Percentiles rank a stretch among this genome's conserved stretches.
Conservation (phyloP, 2,329 filamentous ascomycete species). For the Lecanoromycetidae sp. region DNA sequence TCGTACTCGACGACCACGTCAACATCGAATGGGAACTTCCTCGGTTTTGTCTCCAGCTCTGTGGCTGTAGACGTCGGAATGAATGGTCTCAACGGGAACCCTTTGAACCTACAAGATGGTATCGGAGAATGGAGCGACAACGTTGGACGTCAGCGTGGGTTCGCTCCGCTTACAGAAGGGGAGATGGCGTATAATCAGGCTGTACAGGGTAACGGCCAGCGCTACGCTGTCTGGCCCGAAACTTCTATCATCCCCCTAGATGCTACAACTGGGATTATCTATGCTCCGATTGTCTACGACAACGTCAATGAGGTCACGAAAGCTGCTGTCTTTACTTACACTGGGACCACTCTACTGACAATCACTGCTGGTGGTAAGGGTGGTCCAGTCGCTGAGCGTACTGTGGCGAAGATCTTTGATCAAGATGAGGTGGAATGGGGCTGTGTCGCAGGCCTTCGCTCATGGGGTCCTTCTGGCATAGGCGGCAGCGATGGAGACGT, state of each 20-base stretch:
- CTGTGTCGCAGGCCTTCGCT: conserved; percentile 23
- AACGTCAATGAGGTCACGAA: conserved; percentile 22
- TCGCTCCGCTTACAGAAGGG: conserved; percentile 24
- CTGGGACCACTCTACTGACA: conserved; percentile 22
- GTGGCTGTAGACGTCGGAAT: conserved; percentile 23
- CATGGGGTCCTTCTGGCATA: conserved; percentile 22
- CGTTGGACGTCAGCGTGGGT: conserved; percentile 24
- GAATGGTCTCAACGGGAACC: conserved; percentile 21
- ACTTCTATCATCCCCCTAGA: conserved; percentile 25
- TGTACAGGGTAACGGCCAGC: conserved; percentile 24
- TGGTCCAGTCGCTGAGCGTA: conserved; percentile 22
- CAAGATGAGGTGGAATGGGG: conserved; percentile 23
- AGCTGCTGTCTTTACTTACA: conserved; percentile 21
- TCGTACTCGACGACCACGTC: conserved; percentile 20
- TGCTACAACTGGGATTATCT: conserved; percentile 21
- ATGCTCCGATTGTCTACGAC: conserved; percentile 25
- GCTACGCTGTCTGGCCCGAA: conserved; percentile 26
- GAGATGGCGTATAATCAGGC: conserved; percentile 24
- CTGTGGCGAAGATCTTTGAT: conserved; percentile 22
- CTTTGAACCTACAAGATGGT: conserved; percentile 23
- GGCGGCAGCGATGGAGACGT: conserved; percentile 23
- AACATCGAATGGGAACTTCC: conserved; percentile 19
- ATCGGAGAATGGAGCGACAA: conserved; percentile 25
- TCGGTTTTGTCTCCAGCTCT: conserved; percentile 25
- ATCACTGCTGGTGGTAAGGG: conserved; percentile 21